Base-by-base conservation (phyloP, 148 eudicot genomes). In the Vaccinium vitisidaea region DNA sequence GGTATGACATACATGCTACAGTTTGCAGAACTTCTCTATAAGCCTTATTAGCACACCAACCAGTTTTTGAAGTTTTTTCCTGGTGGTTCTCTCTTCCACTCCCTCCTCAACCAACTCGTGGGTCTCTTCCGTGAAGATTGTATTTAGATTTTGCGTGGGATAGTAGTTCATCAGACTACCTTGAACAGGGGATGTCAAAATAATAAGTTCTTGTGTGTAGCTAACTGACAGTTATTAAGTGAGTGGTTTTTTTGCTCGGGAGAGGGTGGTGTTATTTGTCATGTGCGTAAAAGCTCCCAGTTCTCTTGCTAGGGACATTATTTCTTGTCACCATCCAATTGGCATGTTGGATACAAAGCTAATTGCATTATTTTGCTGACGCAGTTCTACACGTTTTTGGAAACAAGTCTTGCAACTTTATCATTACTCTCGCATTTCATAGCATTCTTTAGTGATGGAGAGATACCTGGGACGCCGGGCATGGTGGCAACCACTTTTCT, bases 381-480 rank as follows among this genome's bases (percentile, higher is more conserved):
- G 92, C 98, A 97, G 99, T 92, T 97, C 91, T 97, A 97, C 91
- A 95, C 99, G 8, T 92, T 97, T 84, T 91, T 97, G 52, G 98
- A 97, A 90, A 97, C 99, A 14, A 90, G 91, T 80, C 87, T 97
- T 63, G 99, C 93, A 82, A 89, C 95, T 25, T 74, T 97, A 81
- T 90, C 98, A 43, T 87, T 97, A 82, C 84, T 97, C 84, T 98
- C 96, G 6, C 92, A 93, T 80, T 95, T 97, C 88, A 90, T 97
- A 84, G 92, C 92, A 86, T 97, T 97, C 93, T 97, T 97, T 82
- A 90, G 91, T 79, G 99, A 97, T 49, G 99, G 89, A 59, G 99
- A 97, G 88, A 93, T 97, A 89, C 92, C 94, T 84, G 99, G 92
- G 71, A 82, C 98, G 18, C 98, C 99, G 23, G 92, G 96, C 89